Base-by-base conservation (phyloP, 2,329 filamentous ascomycete species). In the Thielaviopsis musarum region DNA sequence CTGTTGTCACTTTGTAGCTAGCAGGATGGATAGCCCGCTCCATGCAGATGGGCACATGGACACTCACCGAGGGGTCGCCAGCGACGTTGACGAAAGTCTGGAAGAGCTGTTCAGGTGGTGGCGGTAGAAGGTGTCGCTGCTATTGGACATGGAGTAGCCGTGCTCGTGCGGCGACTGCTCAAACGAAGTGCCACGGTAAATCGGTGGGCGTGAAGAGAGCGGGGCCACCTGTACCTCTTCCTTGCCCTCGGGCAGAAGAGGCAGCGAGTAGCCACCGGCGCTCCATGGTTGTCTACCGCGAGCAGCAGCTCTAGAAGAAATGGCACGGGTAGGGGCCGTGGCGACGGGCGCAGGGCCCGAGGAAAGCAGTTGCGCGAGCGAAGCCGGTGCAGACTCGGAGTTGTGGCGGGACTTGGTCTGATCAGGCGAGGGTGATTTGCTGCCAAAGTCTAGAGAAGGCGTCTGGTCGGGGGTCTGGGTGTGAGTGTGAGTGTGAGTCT, bases 201-300 rank as follows among this genome's bases (percentile, higher is more conserved):
- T 28, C 4, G 51, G 30, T 10, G 59, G 59, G 24, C 59, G 38
- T 1, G 59, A 58, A 4, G 59, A 58, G 21, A 61, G 41, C 13
- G 59, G 59, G 10, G 62, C 41, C 64, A 66, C 19, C 63, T 64
- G 48, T 66, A 61, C 59, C 22, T 61, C 59, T 7, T 61, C 59
- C 62, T 72, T 74, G 21, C 68, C 67, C 54, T 75, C 72, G 58
- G 72, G 62, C 13, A 71, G 69, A 52, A 73, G 66, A 4, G 75
- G 73, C 22, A 78, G 68, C 24, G 73, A 74, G 62, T 76, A 78
- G 51, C 75, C 76, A 38, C 72, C 73, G 19, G 73, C 76, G 61
- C 77, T 74, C 77, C 77, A 80, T 57, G 76, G 76, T 66, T 72
- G 56, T 58, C 61, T 53, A 62, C 22, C 67, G 60, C 58, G 65